Percentiles rank a stretch among this genome's conserved stretches.
phyloP scores from a whole-genome alignment of 2,329 filamentous ascomycete genomes.

The Metarhizium album region DNA sequence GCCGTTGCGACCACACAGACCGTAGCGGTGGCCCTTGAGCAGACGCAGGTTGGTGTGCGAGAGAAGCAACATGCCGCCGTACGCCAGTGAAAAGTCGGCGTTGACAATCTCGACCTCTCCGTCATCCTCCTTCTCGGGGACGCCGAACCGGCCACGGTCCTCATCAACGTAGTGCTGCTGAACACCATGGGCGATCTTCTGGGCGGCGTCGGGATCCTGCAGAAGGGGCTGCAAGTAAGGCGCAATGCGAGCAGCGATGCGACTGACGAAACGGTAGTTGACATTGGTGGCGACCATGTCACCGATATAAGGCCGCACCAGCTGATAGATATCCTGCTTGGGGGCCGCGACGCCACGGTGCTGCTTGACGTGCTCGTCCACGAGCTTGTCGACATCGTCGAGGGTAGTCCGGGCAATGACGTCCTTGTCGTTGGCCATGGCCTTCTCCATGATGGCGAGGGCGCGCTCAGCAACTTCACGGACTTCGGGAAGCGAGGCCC shows the following conservation, averaged over 20 bases:
- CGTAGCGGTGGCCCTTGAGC: conserved; percentile 93
- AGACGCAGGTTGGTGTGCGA: conserved; percentile 93
- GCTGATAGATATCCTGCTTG: conserved; percentile 52
- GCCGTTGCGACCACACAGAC: conserved; percentile 92
- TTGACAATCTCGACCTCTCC: conserved; percentile 96
- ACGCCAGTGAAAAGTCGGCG: conserved; percentile 92
- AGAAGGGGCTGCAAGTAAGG: conserved; percentile 70
- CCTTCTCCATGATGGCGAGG: conserved; percentile 79
- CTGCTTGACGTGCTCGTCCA: conserved; percentile 68
- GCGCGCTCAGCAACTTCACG: conserved; percentile 79
- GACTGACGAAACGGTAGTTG: conserved; percentile 67
- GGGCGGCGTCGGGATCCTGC: conserved; percentile 45
- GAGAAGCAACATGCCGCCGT: conserved; percentile 92
- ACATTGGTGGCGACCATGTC: conserved; percentile 81
- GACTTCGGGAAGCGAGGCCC: conserved; percentile 89
- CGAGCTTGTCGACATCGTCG: conserved; percentile 62
- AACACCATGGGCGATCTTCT: conserved; percentile 60
- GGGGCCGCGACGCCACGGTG: conserved; percentile 50
- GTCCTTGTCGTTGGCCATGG: conserved; percentile 65
- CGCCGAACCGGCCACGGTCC: conserved; percentile 78
- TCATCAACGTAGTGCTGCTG: conserved; percentile 71
- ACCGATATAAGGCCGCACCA: conserved; percentile 63
- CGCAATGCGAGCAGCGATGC: conserved; percentile 56
- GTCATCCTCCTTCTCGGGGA: conserved; percentile 76
- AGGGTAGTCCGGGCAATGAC: conserved; percentile 55